These are phyloP conservation scores for Nematodospora anomalae DNA, from an alignment of 1,139 yeast species.

Conservation along the genomic window DNA sequence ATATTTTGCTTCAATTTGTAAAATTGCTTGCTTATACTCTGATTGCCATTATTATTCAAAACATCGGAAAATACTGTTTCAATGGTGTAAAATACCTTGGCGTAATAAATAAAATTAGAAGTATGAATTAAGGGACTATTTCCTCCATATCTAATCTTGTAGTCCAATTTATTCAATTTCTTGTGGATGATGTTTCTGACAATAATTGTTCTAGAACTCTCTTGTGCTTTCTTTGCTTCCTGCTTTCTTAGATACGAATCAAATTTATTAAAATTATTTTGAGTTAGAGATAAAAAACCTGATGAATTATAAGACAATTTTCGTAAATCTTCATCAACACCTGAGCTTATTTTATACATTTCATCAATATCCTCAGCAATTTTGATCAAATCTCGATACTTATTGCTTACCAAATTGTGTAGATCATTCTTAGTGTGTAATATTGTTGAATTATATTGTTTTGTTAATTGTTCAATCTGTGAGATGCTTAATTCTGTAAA, in stretches of 20 bases:
- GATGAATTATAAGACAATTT: slow-evolving; percentile 35
- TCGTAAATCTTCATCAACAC: slow-evolving; percentile 29
- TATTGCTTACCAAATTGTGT: slow-evolving; percentile 59
- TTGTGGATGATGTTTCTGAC: slow-evolving; percentile 32
- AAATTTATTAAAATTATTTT: slow-evolving; percentile 22
- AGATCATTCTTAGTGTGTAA: slow-evolving; percentile 36
- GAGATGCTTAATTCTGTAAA: slow-evolving; percentile 34
- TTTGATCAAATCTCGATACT: slow-evolving; percentile 64
- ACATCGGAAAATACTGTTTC: slow-evolving; percentile 25
- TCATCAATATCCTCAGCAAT: slow-evolving; percentile 68
- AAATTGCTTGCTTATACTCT: slow-evolving; percentile 19
- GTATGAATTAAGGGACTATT: slow-evolving; percentile 23
- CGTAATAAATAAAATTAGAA: slow-evolving; percentile 32
- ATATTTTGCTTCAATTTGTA: slow-evolving; percentile 26
- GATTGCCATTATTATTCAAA: slow-evolving; percentile 18
- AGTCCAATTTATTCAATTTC: slow-evolving; percentile 23
- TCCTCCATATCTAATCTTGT: slow-evolving; percentile 11
- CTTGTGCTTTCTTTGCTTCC: slow-evolving; percentile 19
- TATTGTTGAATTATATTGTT: slow-evolving; percentile 28
- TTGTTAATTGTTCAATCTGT: slow-evolving; percentile 34
- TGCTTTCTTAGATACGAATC: slow-evolving; percentile 21
- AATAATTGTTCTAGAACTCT: slow-evolving; percentile 20
- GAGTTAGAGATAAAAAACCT: slow-evolving; percentile 29
- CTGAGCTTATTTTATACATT: slow-evolving; percentile 45
- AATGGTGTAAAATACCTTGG: slow-evolving; percentile 37